Evolutionary conservation across 2,329 filamentous ascomycete genomes (phyloP), one percentile per base, ranked within the genome.

Genomic region (Falciphora oryzae): DNA sequence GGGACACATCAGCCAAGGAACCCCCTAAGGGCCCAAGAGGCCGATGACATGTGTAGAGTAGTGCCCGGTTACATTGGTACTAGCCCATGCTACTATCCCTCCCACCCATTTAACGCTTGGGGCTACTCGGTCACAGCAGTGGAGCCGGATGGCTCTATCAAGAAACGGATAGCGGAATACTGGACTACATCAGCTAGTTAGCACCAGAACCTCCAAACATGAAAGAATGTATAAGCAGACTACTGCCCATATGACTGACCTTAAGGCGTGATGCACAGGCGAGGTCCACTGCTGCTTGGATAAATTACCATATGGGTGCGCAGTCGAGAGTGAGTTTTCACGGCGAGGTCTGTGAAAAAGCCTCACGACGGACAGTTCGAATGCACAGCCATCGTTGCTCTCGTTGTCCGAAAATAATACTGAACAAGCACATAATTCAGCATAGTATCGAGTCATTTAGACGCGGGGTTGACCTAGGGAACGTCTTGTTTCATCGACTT

Each of bases 21-120:
- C 80, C 82, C 66, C 82, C 83, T 65, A 85, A 84, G 76, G 82
- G 83, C 2, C 82, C 83, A 25, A 14, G 44, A 25, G 22, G 44
- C 5, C 44, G 44, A 25, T 53, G 44, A 53, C 44, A 53, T 25
- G 44, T 25, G n/a, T 22, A 10, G 18, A 53, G 44, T 4, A n/a
- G 44, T 25, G 7, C n/a, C 22, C 44, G 22, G 22, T 10, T 3
- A n/a, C 22, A 53, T 53, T 25, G 44, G 18, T 25, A 11, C 44
- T 5, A 22, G 6, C 22, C 44, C 44, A 53, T 53, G 22, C 18
- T 10, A 7, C 44, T 25, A 53, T 53, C 44, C 44, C 22, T 22
- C 44, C 44, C 14, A 53, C 7, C 44, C 44, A 14, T 10, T 35
- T 10, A 16, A 25, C 44, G 7, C 22, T n/a, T 53, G 38, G 18